Conservation (phyloP, 1,284 basidiomycete genomes). For the Mycena sp. region DNA sequence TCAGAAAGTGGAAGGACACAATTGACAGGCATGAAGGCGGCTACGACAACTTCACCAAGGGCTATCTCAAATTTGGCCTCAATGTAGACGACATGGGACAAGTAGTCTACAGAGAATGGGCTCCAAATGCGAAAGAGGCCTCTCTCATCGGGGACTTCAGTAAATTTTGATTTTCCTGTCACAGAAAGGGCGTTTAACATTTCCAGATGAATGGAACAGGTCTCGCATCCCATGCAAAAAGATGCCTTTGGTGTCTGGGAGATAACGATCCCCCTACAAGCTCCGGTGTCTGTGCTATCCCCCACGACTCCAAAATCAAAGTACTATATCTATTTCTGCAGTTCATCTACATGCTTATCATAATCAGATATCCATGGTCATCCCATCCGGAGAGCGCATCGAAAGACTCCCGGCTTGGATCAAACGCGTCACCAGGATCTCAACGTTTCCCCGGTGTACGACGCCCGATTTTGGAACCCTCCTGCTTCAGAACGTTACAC, state of each 20-base stretch:
- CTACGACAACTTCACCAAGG: constrained; percentile 88
- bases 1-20: constrained; percentile 77
- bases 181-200: neutral
- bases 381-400: constrained; percentile 80
- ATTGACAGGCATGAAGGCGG: constrained; percentile 87
- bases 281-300: constrained; percentile 83
- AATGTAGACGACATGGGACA: constrained; percentile 75
- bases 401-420: constrained; percentile 97
- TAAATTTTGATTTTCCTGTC: constrained; percentile 54
- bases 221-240: constrained; percentile 87
- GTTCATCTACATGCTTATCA: constrained; percentile 4
- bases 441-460: constrained; percentile 89
- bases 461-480: constrained; percentile 99
- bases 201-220: constrained; percentile 91
- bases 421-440: constrained; percentile 96
- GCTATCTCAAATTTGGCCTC: constrained; percentile 89
- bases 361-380: constrained; percentile 85
- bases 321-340: constrained; percentile 44
- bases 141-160: constrained; percentile 96
- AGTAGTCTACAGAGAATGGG: constrained; percentile 95
- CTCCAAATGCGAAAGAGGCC: constrained; percentile 88
- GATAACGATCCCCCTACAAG: constrained; percentile 78
- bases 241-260: constrained; percentile 95
- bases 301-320: constrained; percentile 95
- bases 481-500: constrained; percentile 74